Conservation (phyloP, 139 green algal species). For the Coelastrella sp. region DNA sequence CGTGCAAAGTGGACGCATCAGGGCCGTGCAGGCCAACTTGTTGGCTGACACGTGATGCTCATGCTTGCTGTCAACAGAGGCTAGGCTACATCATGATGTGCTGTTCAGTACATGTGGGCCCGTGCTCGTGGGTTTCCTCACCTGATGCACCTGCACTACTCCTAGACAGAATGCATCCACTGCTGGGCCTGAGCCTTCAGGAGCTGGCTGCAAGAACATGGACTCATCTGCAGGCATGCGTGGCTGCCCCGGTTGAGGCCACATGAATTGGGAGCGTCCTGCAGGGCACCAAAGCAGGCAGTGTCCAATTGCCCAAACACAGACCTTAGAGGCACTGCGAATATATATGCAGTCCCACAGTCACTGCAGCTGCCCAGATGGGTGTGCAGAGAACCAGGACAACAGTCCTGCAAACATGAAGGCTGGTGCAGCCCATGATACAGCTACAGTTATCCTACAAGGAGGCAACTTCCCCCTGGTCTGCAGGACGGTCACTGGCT, state of each 20-base stretch:
- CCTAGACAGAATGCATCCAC: slow-evolving; percentile 54
- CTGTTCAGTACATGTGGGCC: background rate
- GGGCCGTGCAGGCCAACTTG: background rate
- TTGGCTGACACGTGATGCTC: background rate
- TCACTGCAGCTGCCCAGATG: background rate
- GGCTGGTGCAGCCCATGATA: no score
- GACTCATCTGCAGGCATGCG: slow-evolving; percentile 43
- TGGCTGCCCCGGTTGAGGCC: slow-evolving; percentile 52
- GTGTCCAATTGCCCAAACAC: background rate
- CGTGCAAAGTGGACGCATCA: background rate
- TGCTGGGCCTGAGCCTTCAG: slow-evolving; percentile 28
- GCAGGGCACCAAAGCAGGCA: background rate
- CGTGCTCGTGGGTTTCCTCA: slow-evolving; percentile 19
- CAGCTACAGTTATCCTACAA: no score
- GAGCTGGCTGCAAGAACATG: slow-evolving; percentile 37
- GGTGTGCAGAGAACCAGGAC: background rate
- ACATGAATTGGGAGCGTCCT: slow-evolving; percentile 53
- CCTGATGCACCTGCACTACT: slow-evolving; percentile 51
- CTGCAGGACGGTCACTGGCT: no score
- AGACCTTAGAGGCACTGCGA: background rate
- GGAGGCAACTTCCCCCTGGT: no score
- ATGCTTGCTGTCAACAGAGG: background rate
- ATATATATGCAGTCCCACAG: background rate
- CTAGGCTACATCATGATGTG: background rate
- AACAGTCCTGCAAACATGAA: no score